These are phyloP conservation scores for Schizochytrium sp. DNA, from an alignment of 108 stramenopile genomes.

Conservation along the genomic window DNA sequence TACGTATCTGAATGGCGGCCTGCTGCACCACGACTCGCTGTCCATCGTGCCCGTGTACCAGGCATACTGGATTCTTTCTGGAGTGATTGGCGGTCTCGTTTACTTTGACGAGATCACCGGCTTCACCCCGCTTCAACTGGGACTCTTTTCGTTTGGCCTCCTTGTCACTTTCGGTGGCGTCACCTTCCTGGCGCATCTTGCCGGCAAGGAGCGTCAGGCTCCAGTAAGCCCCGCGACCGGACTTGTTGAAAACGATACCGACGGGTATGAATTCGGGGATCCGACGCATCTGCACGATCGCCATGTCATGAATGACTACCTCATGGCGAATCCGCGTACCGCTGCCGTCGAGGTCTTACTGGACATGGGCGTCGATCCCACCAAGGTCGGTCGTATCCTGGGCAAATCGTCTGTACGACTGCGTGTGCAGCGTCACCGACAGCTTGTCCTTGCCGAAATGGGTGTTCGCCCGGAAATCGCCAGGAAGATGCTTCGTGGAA, in stretches of 20 bases:
- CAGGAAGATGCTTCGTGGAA: not conserved
- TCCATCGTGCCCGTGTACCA: slow-evolving; percentile 47
- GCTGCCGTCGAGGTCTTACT: not conserved
- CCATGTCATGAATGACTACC: not conserved
- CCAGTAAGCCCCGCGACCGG: not conserved
- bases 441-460: not conserved
- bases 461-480: not conserved
- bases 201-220: not conserved
- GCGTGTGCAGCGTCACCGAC: not conserved
- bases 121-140: not conserved
- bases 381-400: not conserved
- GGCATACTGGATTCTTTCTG: slow-evolving; percentile 33
- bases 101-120: slow-evolving; percentile 42
- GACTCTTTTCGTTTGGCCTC: not conserved
- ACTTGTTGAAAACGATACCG: not conserved
- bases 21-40: slow-evolving; percentile 38
- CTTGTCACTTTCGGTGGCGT: not conserved
- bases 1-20: slow-evolving; percentile 38
- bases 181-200: not conserved
- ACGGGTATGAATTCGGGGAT: not conserved
- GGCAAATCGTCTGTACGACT: not conserved
- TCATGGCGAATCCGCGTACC: not conserved
- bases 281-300: not conserved
- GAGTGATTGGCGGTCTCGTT: slow-evolving; percentile 35
- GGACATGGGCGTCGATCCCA: not conserved